phyloP scores from a whole-genome alignment of 1,139 yeast genomes.

The Magnusiomyces tetraspermus region DNA sequence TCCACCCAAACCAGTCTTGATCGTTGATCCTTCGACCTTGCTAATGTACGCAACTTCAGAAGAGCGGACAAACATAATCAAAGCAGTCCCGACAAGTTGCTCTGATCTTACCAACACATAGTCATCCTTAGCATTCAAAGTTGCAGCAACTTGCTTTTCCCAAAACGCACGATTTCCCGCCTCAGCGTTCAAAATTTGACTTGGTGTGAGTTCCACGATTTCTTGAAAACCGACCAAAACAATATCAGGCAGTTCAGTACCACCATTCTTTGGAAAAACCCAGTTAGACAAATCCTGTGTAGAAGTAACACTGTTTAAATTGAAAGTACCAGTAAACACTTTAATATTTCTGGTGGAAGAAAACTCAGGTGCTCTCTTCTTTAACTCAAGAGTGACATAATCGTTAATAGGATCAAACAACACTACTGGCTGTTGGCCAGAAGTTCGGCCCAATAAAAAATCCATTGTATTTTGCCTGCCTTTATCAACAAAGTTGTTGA shows the following conservation, averaged over 20 bases:
- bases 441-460: slow-evolving; percentile 67
- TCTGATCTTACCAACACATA: slow-evolving; percentile 73
- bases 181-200: slow-evolving; percentile 79
- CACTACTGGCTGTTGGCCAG: slow-evolving; percentile 57
- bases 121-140: slow-evolving; percentile 47
- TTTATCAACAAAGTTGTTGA: slow-evolving; percentile 90
- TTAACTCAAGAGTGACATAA: slow-evolving; percentile 55
- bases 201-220: slow-evolving; percentile 82
- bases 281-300: slow-evolving; percentile 57
- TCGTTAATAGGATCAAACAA: slow-evolving; percentile 86
- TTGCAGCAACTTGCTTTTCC: slow-evolving; percentile 59
- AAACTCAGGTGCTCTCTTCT: slow-evolving; percentile 43
- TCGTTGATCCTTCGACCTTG: slow-evolving; percentile 68
- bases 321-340: slow-evolving; percentile 77
- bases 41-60: slow-evolving; percentile 55
- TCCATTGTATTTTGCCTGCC: slow-evolving; percentile 84
- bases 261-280: slow-evolving; percentile 56
- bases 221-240: slow-evolving; percentile 86
- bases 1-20: slow-evolving; percentile 86
- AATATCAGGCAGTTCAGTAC: slow-evolving; percentile 45
- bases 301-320: slow-evolving; percentile 62
- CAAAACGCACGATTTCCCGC: slow-evolving; percentile 61
- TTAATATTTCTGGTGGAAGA: slow-evolving; percentile 52
- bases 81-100: slow-evolving; percentile 87
- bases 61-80: slow-evolving; percentile 60